Base-by-base conservation (phyloP, 164 flowering plant species). In the Liriodendron chinense region DNA sequence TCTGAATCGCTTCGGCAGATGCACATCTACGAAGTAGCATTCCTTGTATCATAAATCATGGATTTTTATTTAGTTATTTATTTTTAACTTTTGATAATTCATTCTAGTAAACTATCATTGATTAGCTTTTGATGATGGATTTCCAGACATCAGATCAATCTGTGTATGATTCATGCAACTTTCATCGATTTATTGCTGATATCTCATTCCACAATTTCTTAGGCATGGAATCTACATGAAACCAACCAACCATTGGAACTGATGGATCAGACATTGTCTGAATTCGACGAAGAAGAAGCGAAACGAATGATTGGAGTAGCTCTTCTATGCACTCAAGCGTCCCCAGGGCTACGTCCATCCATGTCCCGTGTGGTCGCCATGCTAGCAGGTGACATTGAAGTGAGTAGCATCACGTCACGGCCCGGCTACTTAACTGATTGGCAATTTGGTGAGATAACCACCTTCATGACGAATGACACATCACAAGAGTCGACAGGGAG, bases 171-270 rank as follows among this genome's bases (percentile, higher is more conserved):
- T 34, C 3, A 7, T 34, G 43, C 6, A 34, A 34, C 43, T 34
- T 34, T 34, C 43, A 34, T 34, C 7, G 43, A 34, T 34, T 4
- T 34, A 34, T 34, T 34, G 5, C 43, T 34, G 43, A 34, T 28
- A 28, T 34, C 6, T 34, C 43, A 3, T 34, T 34, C 43, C 43
- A 34, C 43, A 23, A 62, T 62, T 43, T 50, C 23, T 6, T 71
- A 88, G 91, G 88, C 91, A 10, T 88, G 91, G 91, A 5, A 74
- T 73, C 79, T 88, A 34, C 78, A 82, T 49, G 89, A 88, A 75
- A 84, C 78, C 22, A 69, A 83, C 53, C 73, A 69, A 7, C 73
- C 47, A 50, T 21, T 85, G 49, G 87, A 84, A 64, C 57, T 88
- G 63, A 83, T 86, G 21, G 91, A 88, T 77, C 78, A 83, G 18